Evolutionary conservation across 768 basidiomycete genomes (phyloP), one percentile per base, ranked within the genome.

Genomic region (Suillus subaureus): DNA sequence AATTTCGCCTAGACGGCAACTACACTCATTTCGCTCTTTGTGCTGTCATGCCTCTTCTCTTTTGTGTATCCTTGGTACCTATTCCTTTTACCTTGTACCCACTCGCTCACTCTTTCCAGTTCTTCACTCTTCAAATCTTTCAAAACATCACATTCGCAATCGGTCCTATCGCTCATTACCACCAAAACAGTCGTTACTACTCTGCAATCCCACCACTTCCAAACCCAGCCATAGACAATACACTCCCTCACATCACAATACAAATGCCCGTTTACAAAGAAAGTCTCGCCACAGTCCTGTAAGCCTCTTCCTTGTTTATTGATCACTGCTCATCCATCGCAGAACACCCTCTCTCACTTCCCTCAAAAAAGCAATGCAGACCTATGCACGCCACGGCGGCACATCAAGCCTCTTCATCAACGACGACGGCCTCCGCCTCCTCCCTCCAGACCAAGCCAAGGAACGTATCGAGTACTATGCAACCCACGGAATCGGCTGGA

Each of bases 301-400:
- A 68, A 66, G 83, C 79, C 21, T 69, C 28, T 70, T 6, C 40
- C 55, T 54, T 61, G 54, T 64, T 16, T 4, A 33, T 15, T 13
- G 21, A 52, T 49, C 12, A 3, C 21, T 58, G 4, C 54, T 67
- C 63, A 21, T 31, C 40, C 18, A 21, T 43, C 8, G 9, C 56
- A 77, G 81, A 70, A 74, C 83, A 0, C 83, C 82, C 28, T 84
- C 83, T 0, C 81, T 85, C 64, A 80, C 84, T 40, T 86, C 85
- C 3, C 71, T 88, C 62, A 88, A 88, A 70, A 81, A 79, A 74
- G 85, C 86, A 8, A 86, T 88, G 79, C 84, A 85, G 69, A 87
- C 86, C 15, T 87, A 88, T 68, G 88, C 88, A 37, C 81, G 87
- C 5, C 87, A 89, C 69, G 88, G 87, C n/a, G 88, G 88, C 2